Percentiles rank a stretch among this genome's conserved stretches.
Conservation (phyloP, 495 filamentous ascomycete genomes). For the Penicillium cataractarum region DNA sequence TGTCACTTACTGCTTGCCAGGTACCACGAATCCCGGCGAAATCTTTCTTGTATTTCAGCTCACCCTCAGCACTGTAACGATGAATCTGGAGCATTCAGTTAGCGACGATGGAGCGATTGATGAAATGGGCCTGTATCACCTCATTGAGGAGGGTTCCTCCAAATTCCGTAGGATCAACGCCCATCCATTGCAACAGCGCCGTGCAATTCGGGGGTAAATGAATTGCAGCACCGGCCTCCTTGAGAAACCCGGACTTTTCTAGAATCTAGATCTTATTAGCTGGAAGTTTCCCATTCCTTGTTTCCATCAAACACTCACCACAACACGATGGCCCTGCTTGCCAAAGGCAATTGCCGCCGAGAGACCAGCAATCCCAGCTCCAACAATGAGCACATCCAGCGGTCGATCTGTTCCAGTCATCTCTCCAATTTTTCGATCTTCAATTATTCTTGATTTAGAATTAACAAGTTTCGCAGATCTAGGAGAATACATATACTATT, state of each 20-base stretch:
- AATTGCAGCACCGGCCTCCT: slow-evolving; percentile 60
- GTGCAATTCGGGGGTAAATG: slow-evolving; percentile 54
- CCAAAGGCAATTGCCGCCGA: neutral
- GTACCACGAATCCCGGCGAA: slow-evolving; percentile 26
- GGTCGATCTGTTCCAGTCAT: neutral
- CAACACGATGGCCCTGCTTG: neutral
- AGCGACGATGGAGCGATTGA: too few relatives aligned
- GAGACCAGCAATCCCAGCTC: neutral
- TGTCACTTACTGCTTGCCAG: slow-evolving; percentile 21
- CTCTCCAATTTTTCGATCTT: neutral
- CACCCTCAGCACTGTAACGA: slow-evolving; percentile 13
- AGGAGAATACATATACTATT: neutral
- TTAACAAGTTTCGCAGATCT: neutral
- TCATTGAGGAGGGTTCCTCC: neutral
- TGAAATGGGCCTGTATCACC: neutral
- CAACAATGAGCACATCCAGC: neutral
- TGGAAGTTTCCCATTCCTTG: neutral
- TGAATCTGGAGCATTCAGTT: slow-evolving; percentile 12
- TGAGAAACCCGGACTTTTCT: slow-evolving; percentile 55
- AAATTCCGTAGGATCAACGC: neutral
- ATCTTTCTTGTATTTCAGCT: neutral
- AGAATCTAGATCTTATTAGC: slow-evolving; percentile 38
- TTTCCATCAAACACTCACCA: neutral
- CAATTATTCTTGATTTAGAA: neutral
- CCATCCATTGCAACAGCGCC: slow-evolving; percentile 49